Conservation (phyloP, 1,284 basidiomycete genomes). For the Tausonia pullulans region DNA sequence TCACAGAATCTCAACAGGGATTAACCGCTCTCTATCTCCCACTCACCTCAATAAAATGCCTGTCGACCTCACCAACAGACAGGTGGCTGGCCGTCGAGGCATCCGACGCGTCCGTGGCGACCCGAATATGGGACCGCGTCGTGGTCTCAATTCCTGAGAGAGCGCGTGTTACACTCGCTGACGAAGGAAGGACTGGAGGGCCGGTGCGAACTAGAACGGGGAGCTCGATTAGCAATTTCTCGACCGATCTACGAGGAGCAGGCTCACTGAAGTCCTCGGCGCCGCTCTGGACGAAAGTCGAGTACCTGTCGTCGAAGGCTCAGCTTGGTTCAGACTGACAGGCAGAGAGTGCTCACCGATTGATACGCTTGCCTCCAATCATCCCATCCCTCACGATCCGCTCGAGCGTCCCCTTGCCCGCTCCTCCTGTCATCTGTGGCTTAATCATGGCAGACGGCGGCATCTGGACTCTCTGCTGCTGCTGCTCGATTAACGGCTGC, state of each 20-base stretch:
- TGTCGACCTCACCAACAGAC: constrained; percentile 38
- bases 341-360: too few species aligned
- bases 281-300: too few species aligned
- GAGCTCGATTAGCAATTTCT: not conserved
- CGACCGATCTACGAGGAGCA: too few species aligned
- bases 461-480: too few species aligned
- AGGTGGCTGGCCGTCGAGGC: constrained; percentile 25
- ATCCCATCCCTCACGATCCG: too few species aligned
- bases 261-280: too few species aligned
- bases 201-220: not conserved
- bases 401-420: too few species aligned
- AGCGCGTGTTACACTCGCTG: constrained; percentile 12
- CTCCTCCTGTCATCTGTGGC: too few species aligned
- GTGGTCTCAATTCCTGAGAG: constrained; percentile 2
- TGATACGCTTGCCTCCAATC: too few species aligned
- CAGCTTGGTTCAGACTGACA: too few species aligned
- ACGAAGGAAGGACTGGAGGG: not conserved
- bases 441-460: too few species aligned
- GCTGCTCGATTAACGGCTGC: not conserved
- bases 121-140: not conserved
- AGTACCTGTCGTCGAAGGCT: too few species aligned
- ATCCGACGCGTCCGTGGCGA: constrained; percentile 12
- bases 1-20: not conserved
- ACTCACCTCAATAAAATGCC: constrained; percentile 60
- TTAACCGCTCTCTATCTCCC: constrained; percentile 19